Percentiles rank a stretch among this genome's conserved stretches.
These are phyloP conservation scores for Termitomyces sp. DNA, from an alignment of 768 basidiomycete genomes.

Conservation along the genomic window DNA sequence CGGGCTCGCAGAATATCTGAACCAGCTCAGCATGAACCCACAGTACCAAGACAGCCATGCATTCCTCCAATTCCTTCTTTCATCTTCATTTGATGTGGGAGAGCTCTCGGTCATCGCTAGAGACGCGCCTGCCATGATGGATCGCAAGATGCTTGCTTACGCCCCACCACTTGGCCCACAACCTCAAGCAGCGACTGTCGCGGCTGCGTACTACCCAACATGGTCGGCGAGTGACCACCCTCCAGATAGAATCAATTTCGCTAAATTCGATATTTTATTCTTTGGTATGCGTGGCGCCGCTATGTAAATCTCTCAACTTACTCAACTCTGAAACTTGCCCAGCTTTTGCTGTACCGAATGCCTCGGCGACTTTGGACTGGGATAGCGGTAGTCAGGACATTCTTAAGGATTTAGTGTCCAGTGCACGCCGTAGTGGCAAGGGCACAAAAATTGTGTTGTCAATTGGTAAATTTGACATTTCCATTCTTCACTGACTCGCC, in stretches of 20 bases:
- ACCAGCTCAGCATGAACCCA: not conserved
- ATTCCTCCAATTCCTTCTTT: not conserved
- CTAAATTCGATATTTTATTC: slow-evolving; percentile 61
- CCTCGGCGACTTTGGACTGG: slow-evolving; percentile 49
- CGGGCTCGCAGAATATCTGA: not conserved
- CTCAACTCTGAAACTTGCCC: slow-evolving; percentile 1
- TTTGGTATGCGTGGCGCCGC: slow-evolving; percentile 36
- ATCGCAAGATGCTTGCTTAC: slow-evolving; percentile 8
- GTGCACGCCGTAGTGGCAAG: slow-evolving; percentile 48
- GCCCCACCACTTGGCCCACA: not conserved
- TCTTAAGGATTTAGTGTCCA: slow-evolving; percentile 50
- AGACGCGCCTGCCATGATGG: not conserved
- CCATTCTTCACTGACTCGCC: not conserved
- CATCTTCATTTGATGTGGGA: not conserved
- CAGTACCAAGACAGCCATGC: not conserved
- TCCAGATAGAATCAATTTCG: slow-evolving; percentile 56
- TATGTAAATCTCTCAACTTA: not conserved
- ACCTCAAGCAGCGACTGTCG: slow-evolving; percentile 20
- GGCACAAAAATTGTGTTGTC: slow-evolving; percentile 64
- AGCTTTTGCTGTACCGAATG: slow-evolving; percentile 71
- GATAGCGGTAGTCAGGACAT: slow-evolving; percentile 44
- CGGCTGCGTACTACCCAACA: slow-evolving; percentile 46
- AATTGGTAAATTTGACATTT: slow-evolving; percentile 44
- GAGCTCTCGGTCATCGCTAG: not conserved
- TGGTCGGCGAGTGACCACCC: slow-evolving; percentile 44